These are phyloP conservation scores for Dactylonectria estremocensis DNA, from an alignment of 2,329 filamentous ascomycete genomes.

Conservation along the genomic window DNA sequence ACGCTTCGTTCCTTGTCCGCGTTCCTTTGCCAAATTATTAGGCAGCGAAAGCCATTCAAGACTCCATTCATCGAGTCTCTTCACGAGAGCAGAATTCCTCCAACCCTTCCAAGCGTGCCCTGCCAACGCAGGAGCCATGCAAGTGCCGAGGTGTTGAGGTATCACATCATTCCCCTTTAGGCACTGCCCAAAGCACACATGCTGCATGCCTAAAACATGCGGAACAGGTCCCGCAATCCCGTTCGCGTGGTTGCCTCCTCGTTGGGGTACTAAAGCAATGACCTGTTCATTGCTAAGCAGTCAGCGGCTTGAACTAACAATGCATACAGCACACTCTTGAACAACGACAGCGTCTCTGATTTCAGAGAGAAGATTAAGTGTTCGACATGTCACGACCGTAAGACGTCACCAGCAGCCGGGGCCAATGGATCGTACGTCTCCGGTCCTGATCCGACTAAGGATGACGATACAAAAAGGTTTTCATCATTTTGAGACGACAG, in stretches of 20 bases:
- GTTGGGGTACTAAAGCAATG: not conserved
- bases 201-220: not conserved
- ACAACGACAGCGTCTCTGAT: conserved; percentile 15
- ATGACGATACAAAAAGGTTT: conserved; percentile 87
- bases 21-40: not conserved
- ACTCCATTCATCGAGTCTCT: not conserved
- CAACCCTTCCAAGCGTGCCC: not conserved
- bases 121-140: not conserved
- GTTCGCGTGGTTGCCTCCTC: not conserved
- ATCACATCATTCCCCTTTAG: not conserved
- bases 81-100: not conserved
- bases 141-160: not conserved
- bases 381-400: conserved; percentile 61
- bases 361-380: conserved; percentile 72
- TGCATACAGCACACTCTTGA: conserved; percentile 9
- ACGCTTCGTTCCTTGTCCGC: not conserved
- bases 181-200: not conserved
- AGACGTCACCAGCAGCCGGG: conserved; percentile 50
- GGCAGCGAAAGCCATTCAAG: not conserved
- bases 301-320: conserved; percentile 34
- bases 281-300: conserved; percentile 28
- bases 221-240: not conserved
- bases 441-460: conserved; percentile 83
- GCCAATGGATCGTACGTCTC: conserved; percentile 53
- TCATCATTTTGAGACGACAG: conserved; percentile 77